Evolutionary conservation across 139 green algal genomes (phyloP).

Genomic region (Chlorella sp.): DNA sequence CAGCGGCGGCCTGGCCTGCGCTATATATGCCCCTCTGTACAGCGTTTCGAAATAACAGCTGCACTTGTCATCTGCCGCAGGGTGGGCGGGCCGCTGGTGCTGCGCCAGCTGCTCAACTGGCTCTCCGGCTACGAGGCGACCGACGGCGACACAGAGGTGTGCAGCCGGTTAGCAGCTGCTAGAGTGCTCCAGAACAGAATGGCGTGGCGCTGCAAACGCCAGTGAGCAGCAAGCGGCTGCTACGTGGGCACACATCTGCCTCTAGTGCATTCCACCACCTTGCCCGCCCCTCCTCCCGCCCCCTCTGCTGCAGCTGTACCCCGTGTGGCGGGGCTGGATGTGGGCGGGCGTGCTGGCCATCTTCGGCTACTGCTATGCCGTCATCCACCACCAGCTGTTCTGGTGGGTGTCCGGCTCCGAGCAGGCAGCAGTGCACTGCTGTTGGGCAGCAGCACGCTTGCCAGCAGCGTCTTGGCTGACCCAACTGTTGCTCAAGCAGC

Average conservation of each 20-base stretch:
- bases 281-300: neutral
- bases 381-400: conserved; percentile 79
- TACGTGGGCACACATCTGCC: too few relatives aligned
- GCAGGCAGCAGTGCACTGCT: neutral
- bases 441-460: neutral
- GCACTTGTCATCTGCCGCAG: conserved; percentile 46
- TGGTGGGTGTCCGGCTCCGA: neutral
- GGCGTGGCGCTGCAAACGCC: neutral
- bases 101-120: conserved; percentile 78
- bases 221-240: neutral
- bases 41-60: neutral
- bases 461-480: neutral
- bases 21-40: neutral
- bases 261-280: too few relatives aligned
- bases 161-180: too few relatives aligned
- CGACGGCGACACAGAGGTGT: conserved; percentile 19
- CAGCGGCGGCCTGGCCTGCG: too few relatives aligned
- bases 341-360: conserved; percentile 63
- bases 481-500: neutral
- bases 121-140: conserved; percentile 45
- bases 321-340: conserved; percentile 72
- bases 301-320: neutral
- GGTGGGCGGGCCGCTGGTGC: conserved; percentile 65
- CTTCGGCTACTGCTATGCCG: conserved; percentile 54
- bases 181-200: too few relatives aligned